phyloP scores from a whole-genome alignment of 768 basidiomycete species.

The Psilocybe subaeruginosa region DNA sequence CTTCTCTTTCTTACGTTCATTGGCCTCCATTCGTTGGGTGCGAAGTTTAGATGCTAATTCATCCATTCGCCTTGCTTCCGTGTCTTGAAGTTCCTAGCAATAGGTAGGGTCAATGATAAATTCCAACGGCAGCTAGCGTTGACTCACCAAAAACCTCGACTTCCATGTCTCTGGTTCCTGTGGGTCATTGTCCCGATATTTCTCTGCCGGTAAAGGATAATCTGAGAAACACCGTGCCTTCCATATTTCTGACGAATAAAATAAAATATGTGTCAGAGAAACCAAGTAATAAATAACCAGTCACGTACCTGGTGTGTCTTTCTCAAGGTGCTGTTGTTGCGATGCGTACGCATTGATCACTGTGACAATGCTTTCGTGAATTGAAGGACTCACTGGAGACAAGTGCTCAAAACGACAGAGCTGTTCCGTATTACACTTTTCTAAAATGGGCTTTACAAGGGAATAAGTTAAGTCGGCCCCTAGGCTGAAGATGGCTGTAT shows the following conservation, averaged over 20 bases:
- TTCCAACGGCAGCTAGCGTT: not conserved
- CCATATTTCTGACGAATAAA: slow-evolving; percentile 60
- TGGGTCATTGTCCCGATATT: slow-evolving; percentile 41
- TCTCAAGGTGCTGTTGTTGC: slow-evolving; percentile 48
- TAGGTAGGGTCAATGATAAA: slow-evolving; percentile 12
- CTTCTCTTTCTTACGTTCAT: slow-evolving; percentile 75
- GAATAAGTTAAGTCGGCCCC: slow-evolving; percentile 65
- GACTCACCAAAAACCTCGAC: slow-evolving; percentile 67
- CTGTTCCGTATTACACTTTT: slow-evolving; percentile 72
- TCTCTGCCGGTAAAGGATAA: slow-evolving; percentile 54
- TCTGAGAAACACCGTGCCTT: slow-evolving; percentile 61
- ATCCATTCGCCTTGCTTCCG: slow-evolving; percentile 67
- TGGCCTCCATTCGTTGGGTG: slow-evolving; percentile 67
- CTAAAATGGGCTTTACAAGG: slow-evolving; percentile 73
- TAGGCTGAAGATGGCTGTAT: slow-evolving; percentile 63
- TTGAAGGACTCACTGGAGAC: slow-evolving; percentile 59
- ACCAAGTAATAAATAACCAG: slow-evolving; percentile 9
- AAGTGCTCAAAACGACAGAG: slow-evolving; percentile 68
- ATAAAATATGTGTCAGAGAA: slow-evolving; percentile 8
- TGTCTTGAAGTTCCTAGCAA: slow-evolving; percentile 53
- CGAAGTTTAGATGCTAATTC: slow-evolving; percentile 64
- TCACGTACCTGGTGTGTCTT: slow-evolving; percentile 56
- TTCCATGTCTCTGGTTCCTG: slow-evolving; percentile 67
- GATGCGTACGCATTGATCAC: slow-evolving; percentile 1
- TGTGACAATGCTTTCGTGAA: not conserved